These are phyloP conservation scores for Cucurbita ficifolia DNA, from an alignment of 306 rosid genomes.

Conservation along the genomic window DNA sequence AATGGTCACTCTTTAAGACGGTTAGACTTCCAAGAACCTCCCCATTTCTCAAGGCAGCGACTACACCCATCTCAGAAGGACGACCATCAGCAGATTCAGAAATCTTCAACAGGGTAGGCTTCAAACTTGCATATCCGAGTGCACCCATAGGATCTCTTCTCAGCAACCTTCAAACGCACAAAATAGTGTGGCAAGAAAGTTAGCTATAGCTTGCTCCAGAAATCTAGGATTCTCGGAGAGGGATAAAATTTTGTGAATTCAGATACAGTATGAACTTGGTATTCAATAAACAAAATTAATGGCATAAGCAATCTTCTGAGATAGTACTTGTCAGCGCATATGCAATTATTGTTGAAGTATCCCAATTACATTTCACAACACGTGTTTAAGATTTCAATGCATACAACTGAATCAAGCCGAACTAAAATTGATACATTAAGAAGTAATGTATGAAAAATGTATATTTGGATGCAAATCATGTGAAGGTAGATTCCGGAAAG, in stretches of 20 bases:
- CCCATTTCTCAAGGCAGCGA: conserved; percentile 77
- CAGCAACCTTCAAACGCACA: conserved; percentile 41
- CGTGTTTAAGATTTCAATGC: background rate
- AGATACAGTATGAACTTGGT: background rate
- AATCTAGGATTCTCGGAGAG: background rate
- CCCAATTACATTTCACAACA: background rate
- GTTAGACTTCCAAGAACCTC: conserved; percentile 94
- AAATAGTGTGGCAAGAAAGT: conserved; percentile 1
- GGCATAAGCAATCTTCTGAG: background rate
- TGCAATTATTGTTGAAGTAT: background rate
- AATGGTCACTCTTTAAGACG: conserved; percentile 79
- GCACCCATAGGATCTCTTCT: conserved; percentile 97
- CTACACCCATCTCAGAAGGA: conserved; percentile 75
- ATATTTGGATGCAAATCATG: background rate
- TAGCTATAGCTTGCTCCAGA: background rate
- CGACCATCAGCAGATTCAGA: conserved; percentile 62
- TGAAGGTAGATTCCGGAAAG: background rate
- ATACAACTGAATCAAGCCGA: background rate
- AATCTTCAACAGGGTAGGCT: conserved; percentile 55
- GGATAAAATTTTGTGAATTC: background rate
- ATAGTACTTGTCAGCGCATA: background rate
- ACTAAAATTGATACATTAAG: background rate
- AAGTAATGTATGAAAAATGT: background rate
- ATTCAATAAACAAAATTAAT: background rate
- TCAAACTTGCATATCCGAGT: conserved; percentile 62